phyloP scores from a whole-genome alignment of 257 asterid genomes.

The Anisodus tanguticus region DNA sequence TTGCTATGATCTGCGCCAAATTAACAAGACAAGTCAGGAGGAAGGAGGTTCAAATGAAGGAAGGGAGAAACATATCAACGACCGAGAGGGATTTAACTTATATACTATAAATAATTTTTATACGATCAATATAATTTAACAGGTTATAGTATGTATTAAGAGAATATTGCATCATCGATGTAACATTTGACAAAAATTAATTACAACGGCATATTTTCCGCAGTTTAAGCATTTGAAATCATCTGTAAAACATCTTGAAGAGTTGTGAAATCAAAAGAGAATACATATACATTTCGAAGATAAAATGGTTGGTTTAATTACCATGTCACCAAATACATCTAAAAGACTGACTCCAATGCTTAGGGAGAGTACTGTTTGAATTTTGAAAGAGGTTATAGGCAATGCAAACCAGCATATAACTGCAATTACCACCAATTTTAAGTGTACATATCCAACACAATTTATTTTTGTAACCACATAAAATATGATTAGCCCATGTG shows the following conservation, averaged over 20 bases:
- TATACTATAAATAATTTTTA: neutral
- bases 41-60: too few relatives aligned
- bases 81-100: neutral
- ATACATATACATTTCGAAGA: too few relatives aligned
- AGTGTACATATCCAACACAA: too few relatives aligned
- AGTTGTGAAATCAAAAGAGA: too few relatives aligned
- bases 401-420: neutral
- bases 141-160: neutral
- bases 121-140: neutral
- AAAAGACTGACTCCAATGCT: neutral
- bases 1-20: neutral
- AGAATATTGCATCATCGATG: neutral
- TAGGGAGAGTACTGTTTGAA: neutral
- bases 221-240: too few relatives aligned
- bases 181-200: neutral
- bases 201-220: too few relatives aligned
- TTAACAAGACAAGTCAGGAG: neutral
- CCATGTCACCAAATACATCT: neutral
- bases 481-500: too few relatives aligned
- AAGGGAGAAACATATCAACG: neutral
- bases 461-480: neutral
- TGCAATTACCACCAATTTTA: neutral
- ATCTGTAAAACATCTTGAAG: too few relatives aligned
- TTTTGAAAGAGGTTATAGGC: neutral
- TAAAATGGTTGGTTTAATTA: too few relatives aligned